These are phyloP conservation scores for Mycena rosella DNA, from an alignment of 768 basidiomycete genomes.

Conservation along the genomic window DNA sequence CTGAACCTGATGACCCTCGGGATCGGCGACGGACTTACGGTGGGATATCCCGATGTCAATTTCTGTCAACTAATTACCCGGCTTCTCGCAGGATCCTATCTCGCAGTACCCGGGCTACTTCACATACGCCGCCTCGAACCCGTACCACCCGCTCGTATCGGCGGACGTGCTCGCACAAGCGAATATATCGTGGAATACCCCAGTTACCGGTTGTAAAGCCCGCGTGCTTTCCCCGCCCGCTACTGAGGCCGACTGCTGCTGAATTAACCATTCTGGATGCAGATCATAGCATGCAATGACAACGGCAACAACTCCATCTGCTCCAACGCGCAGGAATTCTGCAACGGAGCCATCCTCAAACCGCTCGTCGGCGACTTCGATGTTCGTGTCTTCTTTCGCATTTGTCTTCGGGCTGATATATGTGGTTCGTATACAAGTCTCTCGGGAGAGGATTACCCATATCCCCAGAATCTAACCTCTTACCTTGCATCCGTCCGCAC, in stretches of 20 bases:
- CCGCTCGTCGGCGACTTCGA: conserved; percentile 70
- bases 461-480: conserved; percentile 57
- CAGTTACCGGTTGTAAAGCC: conserved; percentile 62
- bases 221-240: conserved; percentile 50
- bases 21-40: conserved; percentile 73
- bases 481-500: conserved; percentile 48
- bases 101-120: conserved; percentile 71
- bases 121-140: conserved; percentile 65
- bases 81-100: conserved; percentile 38
- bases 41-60: conserved; percentile 35
- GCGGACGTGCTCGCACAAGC: conserved; percentile 54
- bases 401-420: too few relatives aligned
- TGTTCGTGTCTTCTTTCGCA: too few relatives aligned
- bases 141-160: conserved; percentile 68
- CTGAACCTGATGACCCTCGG: conserved; percentile 73
- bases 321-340: conserved; percentile 67
- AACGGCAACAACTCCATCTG: conserved; percentile 63
- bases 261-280: not conserved
- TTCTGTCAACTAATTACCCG: not conserved
- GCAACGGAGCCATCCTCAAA: conserved; percentile 67
- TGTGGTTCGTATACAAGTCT: too few relatives aligned
- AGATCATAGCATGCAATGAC: conserved; percentile 69
- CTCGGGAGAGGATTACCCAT: conserved; percentile 57
- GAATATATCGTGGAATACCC: conserved; percentile 57
- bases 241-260: too few relatives aligned